Base-by-base conservation (phyloP, 257 asterid species). In the Knoxia roxburghii region DNA sequence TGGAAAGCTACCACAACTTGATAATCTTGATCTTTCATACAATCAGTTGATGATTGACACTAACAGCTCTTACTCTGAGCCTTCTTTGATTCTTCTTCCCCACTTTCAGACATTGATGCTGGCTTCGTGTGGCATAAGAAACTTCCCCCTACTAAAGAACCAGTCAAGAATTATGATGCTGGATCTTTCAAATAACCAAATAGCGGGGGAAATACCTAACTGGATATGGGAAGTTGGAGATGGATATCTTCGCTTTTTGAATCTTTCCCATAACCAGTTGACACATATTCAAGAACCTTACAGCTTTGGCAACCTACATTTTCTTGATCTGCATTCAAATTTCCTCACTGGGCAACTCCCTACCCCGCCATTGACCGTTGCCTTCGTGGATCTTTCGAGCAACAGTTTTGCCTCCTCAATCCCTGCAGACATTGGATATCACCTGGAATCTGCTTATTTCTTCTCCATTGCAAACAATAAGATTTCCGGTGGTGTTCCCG, bases 91-190 rank as follows among this genome's bases (percentile, higher is more conserved):
- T n/a, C n/a, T n/a, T n/a, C 76, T 73, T 10, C 79, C 79, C 20
- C 75, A 73, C 21, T 68, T 77, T 4, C 2, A 23, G 14, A n/a
- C 18, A 7, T 74, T 78, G 39, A 30, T 21, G 51, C 45, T 88
- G 53, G 89, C 87, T 0, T 83, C 90, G n/a, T 85, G 95, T 80
- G 81, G 78, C 14, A 51, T 88, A 61, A 62, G 70, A 46, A 82
- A 67, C 23, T 24, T 82, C 35, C 92, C 85, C 18, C 66, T 65
- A 56, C 53, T 85, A 58, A 74, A 68, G 73, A 83, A 85, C 40
- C 84, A 76, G 2, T 54, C 87, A 40, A 65, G 76, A 12, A 37
- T 86, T 30, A 58, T 13, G 3, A 67, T 70, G 82, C 68, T 87
- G 1, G 95, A 84, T 72, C 83, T 87, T 60, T 82, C 95, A 1